These are phyloP conservation scores for Verticillium albo-atrum DNA, from an alignment of 2,329 filamentous ascomycete genomes.

Conservation along the genomic window DNA sequence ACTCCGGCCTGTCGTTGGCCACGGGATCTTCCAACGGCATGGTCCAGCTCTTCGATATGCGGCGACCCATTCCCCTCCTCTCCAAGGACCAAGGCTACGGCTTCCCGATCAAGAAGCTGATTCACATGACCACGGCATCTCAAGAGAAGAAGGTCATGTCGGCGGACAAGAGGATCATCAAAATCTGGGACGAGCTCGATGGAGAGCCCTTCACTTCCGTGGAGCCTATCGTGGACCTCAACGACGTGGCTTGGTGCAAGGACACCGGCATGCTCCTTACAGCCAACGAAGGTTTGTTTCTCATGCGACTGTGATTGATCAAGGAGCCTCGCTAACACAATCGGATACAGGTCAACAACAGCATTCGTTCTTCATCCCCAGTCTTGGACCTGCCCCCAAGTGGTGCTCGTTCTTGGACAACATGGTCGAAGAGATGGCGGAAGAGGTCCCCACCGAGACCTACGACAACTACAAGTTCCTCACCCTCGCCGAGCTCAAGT, in stretches of 20 bases:
- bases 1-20: constrained; percentile 77
- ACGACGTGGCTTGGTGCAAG: constrained; percentile 88
- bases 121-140: constrained; percentile 65
- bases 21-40: constrained; percentile 86
- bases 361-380: constrained; percentile 91
- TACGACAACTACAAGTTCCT: constrained; percentile 99
- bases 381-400: constrained; percentile 84
- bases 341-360: constrained; percentile 62
- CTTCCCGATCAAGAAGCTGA: constrained; percentile 82
- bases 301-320: neutral
- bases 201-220: constrained; percentile 93
- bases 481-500: constrained; percentile 78
- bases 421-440: constrained; percentile 97
- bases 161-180: constrained; percentile 92
- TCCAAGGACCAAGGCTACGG: constrained; percentile 96
- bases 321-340: neutral
- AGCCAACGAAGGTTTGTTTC: constrained; percentile 69
- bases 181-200: constrained; percentile 83
- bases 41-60: constrained; percentile 86
- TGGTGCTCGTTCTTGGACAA: constrained; percentile 98
- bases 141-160: constrained; percentile 86
- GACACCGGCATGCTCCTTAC: constrained; percentile 93
- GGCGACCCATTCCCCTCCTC: constrained; percentile 78
- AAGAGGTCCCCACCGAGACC: constrained; percentile 70
- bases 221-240: constrained; percentile 91